Evolutionary conservation across 768 basidiomycete species (phyloP).

Genomic region (Hydnomerulius pinastri): DNA sequence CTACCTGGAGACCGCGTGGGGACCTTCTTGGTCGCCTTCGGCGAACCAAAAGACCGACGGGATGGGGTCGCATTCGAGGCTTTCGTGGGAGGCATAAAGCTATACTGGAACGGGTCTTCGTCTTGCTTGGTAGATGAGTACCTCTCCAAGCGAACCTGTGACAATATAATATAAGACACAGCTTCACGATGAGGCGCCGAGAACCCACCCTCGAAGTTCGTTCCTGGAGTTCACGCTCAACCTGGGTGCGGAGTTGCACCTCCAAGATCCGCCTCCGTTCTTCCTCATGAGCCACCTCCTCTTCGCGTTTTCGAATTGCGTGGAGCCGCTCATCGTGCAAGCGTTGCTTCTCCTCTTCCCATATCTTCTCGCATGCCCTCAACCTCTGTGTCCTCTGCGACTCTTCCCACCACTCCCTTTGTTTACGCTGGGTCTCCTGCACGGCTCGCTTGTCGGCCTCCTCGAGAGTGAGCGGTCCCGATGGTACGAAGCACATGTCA

Average conservation of each 20-base stretch:
- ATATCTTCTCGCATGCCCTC: constrained; percentile 46
- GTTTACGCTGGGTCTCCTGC: constrained; percentile 36
- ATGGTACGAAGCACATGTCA: constrained; percentile 38
- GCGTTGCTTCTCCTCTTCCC: constrained; percentile 49
- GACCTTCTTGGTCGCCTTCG: constrained; percentile 7
- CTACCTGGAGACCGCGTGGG: constrained; percentile 10
- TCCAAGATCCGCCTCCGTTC: constrained; percentile 26
- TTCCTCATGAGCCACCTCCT: constrained; percentile 29
- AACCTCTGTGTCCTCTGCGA: constrained; percentile 42
- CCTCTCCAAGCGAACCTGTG: constrained; percentile 19
- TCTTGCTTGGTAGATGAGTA: constrained; percentile 12
- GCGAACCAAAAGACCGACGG: constrained; percentile 16
- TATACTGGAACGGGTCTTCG: constrained; percentile 35
- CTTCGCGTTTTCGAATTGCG: constrained; percentile 36
- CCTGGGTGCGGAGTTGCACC: constrained; percentile 11
- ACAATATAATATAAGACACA: constrained; percentile 3
- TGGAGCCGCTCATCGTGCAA: constrained; percentile 41
- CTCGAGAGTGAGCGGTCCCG: constrained; percentile 41
- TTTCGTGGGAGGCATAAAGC: constrained; percentile 30
- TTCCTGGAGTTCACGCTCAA: constrained; percentile 7
- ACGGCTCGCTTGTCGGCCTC: constrained; percentile 43
- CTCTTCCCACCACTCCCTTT: constrained; percentile 34
- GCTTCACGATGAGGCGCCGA: not conserved
- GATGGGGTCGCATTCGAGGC: constrained; percentile 21
- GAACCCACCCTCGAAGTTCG: constrained; percentile 25